Evolutionary conservation across 2,329 filamentous ascomycete genomes (phyloP), one percentile per base, ranked within the genome.

Genomic region (Amesomyces nigricolor): DNA sequence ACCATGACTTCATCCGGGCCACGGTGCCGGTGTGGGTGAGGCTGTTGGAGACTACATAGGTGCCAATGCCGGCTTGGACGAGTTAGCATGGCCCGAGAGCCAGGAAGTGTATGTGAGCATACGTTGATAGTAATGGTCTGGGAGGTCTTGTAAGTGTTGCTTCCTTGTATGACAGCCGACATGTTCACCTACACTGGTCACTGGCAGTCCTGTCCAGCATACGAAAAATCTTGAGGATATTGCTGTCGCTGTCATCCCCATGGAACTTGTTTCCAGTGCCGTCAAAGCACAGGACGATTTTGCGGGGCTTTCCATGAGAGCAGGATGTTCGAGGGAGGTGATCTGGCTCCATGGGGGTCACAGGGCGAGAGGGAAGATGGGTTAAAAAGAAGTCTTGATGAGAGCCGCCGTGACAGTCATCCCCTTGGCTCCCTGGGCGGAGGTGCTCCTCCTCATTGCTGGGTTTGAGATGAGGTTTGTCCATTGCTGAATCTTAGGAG

Each of bases 181-280:
- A 9, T 26, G 22, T 26, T 26, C 22, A 67, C 72, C 57, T 65
- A 77, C 75, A 83, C 58, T 88, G 84, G 54, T 83, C 78, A 19
- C 74, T 73, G 0, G 81, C 79, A 6, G 79, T 80, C 5, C 85
- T 77, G 61, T 88, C 84, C 1, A 88, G 71, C 77, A 87, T 86
- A 38, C 83, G 78, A 61, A 85, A 88, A 10, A 88, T 86, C 64
- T 88, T 88, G 57, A 88, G 71, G 62, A 88, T 83, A 52, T 84
- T 84, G 66, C 79, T 83, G 61, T 85, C 81, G 42, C 78, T 82
- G 11, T 83, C 81, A 50, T 84, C 79, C 9, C 82, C 81, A 43
- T 79, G 76, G 57, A 85, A 85, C 58, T 83, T 83, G 63, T 85
- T 85, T 0, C 81, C 82, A 0, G 82, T 85, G 5, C 82, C 82